A percentile compares a stretch with the other conserved stretches of the same genome.
Conservation (phyloP, 2,329 filamentous ascomycete genomes). For the Apiospora aurea region DNA sequence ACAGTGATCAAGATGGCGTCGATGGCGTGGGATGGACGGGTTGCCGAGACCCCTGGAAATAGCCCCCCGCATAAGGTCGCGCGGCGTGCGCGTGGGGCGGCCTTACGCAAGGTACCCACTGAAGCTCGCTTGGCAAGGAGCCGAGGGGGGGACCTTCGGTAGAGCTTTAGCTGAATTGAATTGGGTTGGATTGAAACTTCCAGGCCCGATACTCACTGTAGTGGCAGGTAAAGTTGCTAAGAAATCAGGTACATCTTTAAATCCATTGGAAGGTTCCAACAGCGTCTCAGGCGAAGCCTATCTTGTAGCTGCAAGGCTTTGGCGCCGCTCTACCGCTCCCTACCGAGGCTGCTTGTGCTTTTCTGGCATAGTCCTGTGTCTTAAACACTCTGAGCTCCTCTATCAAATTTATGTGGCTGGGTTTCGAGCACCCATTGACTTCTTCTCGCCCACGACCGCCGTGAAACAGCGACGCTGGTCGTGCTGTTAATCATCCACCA, state of each 20-base stretch:
- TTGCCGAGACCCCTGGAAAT: not conserved
- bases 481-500: not conserved
- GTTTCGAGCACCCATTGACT: not conserved
- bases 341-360: not conserved
- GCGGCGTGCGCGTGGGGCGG: not conserved
- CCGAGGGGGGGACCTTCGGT: not conserved
- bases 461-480: conserved; percentile 8
- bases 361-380: not conserved
- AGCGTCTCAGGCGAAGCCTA: not conserved
- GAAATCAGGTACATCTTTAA: too few relatives aligned
- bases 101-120: conserved; percentile 12
- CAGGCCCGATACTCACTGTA: not conserved
- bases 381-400: not conserved
- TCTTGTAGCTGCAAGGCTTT: not conserved
- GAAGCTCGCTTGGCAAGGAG: not conserved
- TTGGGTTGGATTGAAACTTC: not conserved
- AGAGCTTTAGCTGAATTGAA: not conserved
- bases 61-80: conserved; percentile 3
- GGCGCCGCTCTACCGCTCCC: not conserved
- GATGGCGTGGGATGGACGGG: not conserved
- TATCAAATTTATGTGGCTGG: not conserved
- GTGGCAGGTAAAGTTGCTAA: not conserved
- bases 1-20: not conserved
- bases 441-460: conserved; percentile 4
- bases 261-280: not conserved